Evolutionary conservation across 75 land plant genomes (phyloP).

Genomic region (Cunninghamia lanceolata): DNA sequence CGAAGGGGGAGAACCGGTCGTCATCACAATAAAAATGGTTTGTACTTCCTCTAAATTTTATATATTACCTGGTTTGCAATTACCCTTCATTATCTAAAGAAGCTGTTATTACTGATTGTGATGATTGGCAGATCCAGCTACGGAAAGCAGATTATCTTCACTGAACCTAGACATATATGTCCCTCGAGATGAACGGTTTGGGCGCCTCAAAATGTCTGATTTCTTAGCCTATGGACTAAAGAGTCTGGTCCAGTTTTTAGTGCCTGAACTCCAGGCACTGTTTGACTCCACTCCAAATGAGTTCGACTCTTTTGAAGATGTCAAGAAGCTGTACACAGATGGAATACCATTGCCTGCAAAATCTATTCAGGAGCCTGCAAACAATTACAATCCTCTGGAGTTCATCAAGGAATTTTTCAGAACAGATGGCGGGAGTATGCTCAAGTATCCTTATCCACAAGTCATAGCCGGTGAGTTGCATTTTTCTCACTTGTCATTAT

Average conservation of each 20-base stretch:
- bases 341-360: not conserved
- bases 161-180: conserved; percentile 19
- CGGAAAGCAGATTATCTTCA: conserved; percentile 11
- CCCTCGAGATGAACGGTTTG: conserved; percentile 29
- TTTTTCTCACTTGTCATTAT: not conserved
- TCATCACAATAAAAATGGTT: conserved; percentile 35
- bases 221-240: conserved; percentile 20
- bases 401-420: conserved; percentile 40
- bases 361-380: not conserved
- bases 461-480: conserved; percentile 21
- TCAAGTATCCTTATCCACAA: conserved; percentile 36
- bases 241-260: conserved; percentile 2
- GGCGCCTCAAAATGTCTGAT: conserved; percentile 19
- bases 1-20: conserved; percentile 55
- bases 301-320: conserved; percentile 17
- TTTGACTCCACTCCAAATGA: not conserved
- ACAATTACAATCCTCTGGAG: conserved; percentile 25
- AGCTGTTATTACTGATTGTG: not conserved
- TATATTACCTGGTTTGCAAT: not conserved
- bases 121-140: conserved; percentile 15
- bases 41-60: not conserved
- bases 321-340: conserved; percentile 24
- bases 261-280: not conserved
- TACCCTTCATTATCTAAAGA: not conserved
- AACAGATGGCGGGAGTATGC: conserved; percentile 19